phyloP scores from a whole-genome alignment of 306 rosid genomes.

The Inga leiocalycina region DNA sequence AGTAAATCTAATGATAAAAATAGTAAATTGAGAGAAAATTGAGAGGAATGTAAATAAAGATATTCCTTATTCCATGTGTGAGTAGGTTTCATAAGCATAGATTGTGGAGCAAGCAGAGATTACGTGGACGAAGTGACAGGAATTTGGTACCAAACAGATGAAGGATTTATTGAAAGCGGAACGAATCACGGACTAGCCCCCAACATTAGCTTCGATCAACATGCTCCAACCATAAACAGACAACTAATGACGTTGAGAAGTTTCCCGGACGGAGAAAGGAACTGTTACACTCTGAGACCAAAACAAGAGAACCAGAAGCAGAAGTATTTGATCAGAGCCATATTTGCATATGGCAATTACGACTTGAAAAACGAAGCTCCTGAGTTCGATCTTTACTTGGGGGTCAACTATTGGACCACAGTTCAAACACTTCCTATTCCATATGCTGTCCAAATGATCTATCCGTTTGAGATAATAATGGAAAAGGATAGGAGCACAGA shows the following conservation, averaged over 20 bases:
- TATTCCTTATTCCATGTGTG: no score
- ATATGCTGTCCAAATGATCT: no score
- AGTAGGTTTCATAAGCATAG: neutral
- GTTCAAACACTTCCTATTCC: neutral
- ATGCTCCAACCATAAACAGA: neutral
- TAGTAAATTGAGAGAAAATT: no score
- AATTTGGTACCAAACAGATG: neutral
- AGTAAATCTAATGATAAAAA: no score
- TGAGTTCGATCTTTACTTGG: neutral
- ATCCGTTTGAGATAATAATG: neutral
- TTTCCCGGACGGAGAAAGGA: constrained; percentile 40
- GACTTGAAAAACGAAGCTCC: constrained; percentile 32
- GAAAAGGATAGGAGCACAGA: neutral
- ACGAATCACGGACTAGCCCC: neutral
- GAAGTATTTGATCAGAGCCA: constrained; percentile 43
- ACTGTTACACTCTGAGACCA: constrained; percentile 48
- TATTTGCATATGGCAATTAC: constrained; percentile 43
- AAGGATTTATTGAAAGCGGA: constrained; percentile 19
- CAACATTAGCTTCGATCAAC: accelerated
- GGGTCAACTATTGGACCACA: neutral
- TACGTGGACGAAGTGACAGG: neutral
- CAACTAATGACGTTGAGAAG: constrained; percentile 37
- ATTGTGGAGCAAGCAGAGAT: neutral
- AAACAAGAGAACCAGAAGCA: neutral
- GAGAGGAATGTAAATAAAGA: no score